A percentile compares a stretch with the other conserved stretches of the same genome.
These are phyloP conservation scores for Remersonia thermophila DNA, from an alignment of 2,329 filamentous ascomycete genomes.

Conservation along the genomic window DNA sequence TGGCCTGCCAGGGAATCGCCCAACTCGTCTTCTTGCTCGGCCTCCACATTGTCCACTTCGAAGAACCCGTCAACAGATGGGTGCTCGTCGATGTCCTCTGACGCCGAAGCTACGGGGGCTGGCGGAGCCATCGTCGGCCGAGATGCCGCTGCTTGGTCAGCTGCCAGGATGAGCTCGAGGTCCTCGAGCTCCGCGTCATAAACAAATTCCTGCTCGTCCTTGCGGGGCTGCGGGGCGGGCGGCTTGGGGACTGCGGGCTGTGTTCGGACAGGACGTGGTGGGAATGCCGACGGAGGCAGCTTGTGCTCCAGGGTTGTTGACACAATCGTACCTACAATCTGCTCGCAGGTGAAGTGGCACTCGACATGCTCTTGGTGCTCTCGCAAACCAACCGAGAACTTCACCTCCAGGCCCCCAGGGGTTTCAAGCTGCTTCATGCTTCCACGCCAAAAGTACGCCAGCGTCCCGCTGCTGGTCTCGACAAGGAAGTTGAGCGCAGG, in stretches of 20 bases:
- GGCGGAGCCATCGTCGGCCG: too few relatives aligned
- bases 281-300: constrained; percentile 12
- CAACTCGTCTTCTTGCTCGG: background rate
- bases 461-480: constrained; percentile 54
- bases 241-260: background rate
- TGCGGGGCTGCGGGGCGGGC: too few relatives aligned
- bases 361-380: constrained; percentile 45
- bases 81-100: constrained; percentile 30
- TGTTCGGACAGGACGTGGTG: background rate
- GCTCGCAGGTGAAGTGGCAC: constrained; percentile 71
- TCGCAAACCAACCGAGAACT: constrained; percentile 45
- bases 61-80: constrained; percentile 40
- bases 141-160: constrained; percentile 14
- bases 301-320: constrained; percentile 16
- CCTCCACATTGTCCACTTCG: constrained; percentile 12
- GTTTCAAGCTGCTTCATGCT: constrained; percentile 54
- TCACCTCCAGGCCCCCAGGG: constrained; percentile 42
- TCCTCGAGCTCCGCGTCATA: constrained; percentile 29
- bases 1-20: background rate
- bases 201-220: constrained; percentile 6
- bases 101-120: too few relatives aligned
- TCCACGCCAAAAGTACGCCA: constrained; percentile 55
- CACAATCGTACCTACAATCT: constrained; percentile 54
- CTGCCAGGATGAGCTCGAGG: constrained; percentile 28
- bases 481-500: constrained; percentile 64